Evolutionary conservation across 106 monocot species (phyloP).

Genomic region (Apostasia ramifera): DNA sequence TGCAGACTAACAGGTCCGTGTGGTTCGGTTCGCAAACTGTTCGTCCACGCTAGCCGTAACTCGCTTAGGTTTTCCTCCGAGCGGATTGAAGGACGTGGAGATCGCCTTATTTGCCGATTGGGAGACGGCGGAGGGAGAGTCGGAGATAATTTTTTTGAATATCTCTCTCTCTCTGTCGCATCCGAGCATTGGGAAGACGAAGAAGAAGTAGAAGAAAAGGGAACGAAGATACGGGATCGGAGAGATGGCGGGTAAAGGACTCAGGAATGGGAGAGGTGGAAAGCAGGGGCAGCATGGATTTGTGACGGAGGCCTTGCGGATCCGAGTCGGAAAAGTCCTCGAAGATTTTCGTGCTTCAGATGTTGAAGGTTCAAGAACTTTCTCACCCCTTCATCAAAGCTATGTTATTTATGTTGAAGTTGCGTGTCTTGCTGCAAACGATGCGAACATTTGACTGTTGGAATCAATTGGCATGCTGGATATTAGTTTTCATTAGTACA

Average conservation of each 20-base stretch:
- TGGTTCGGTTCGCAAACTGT: too few relatives aligned
- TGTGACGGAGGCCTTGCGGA: constrained; percentile 36
- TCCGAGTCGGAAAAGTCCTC: constrained; percentile 35
- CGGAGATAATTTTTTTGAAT: too few relatives aligned
- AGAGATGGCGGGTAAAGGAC: constrained; percentile 5
- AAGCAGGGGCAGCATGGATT: constrained; percentile 7
- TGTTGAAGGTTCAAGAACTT: constrained; percentile 30
- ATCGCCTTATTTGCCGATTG: too few relatives aligned
- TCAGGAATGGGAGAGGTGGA: constrained; percentile 9
- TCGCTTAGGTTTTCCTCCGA: too few relatives aligned
- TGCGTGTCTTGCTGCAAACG: neutral
- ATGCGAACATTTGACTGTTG: neutral
- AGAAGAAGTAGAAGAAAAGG: neutral
- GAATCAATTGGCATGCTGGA: neutral
- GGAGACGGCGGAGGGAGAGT: too few relatives aligned
- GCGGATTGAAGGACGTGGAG: too few relatives aligned
- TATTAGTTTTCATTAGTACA: neutral
- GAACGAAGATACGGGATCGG: too few relatives aligned
- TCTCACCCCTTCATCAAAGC: too few relatives aligned
- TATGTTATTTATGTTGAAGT: too few relatives aligned
- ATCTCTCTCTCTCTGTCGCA: too few relatives aligned
- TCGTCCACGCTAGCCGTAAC: too few relatives aligned
- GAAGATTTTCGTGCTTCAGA: constrained; percentile 55
- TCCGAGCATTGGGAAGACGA: neutral
- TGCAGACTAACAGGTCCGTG: too few relatives aligned